Conservation (phyloP, 495 filamentous ascomycete species). For the Daldinia bambusicola region DNA sequence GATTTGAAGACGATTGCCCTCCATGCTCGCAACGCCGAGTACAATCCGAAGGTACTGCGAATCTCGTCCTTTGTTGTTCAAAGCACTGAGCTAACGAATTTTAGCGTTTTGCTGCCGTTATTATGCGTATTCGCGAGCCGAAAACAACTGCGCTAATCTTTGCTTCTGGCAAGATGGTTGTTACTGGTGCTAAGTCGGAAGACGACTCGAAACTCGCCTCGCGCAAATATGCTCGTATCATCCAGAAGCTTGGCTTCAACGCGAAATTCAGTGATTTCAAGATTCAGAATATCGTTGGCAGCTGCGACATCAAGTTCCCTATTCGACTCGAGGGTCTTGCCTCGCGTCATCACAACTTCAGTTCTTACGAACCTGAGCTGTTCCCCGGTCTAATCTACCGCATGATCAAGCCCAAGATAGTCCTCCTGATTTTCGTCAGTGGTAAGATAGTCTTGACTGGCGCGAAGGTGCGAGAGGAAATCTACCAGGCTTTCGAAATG, state of each 20-base stretch:
- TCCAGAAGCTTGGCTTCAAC: constrained; percentile 99
- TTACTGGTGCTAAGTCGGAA: constrained; percentile 98
- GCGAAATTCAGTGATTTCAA: constrained; percentile 99
- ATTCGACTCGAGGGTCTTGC: constrained; percentile 97
- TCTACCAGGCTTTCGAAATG: constrained; percentile 98
- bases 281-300: constrained; percentile 99
- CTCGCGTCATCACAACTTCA: constrained; percentile 98
- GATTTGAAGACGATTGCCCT: constrained; percentile 99
- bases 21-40: constrained; percentile 98
- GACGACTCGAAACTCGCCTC: constrained; percentile 97
- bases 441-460: constrained; percentile 99
- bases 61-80: constrained; percentile 45
- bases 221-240: constrained; percentile 98
- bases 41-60: constrained; percentile 87
- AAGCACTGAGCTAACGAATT: constrained; percentile 56
- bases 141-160: constrained; percentile 99
- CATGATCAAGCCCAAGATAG: constrained; percentile 99
- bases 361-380: constrained; percentile 97
- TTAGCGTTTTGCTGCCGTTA: constrained; percentile 98
- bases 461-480: constrained; percentile 98
- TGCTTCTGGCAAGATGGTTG: constrained; percentile 99
- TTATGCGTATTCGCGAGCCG: constrained; percentile 99
- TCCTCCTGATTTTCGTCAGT: constrained; percentile 97
- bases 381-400: constrained; percentile 99
- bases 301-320: constrained; percentile 99